phyloP scores from a whole-genome alignment of 2,329 filamentous ascomycete species.

The Aspergillus glaucus region DNA sequence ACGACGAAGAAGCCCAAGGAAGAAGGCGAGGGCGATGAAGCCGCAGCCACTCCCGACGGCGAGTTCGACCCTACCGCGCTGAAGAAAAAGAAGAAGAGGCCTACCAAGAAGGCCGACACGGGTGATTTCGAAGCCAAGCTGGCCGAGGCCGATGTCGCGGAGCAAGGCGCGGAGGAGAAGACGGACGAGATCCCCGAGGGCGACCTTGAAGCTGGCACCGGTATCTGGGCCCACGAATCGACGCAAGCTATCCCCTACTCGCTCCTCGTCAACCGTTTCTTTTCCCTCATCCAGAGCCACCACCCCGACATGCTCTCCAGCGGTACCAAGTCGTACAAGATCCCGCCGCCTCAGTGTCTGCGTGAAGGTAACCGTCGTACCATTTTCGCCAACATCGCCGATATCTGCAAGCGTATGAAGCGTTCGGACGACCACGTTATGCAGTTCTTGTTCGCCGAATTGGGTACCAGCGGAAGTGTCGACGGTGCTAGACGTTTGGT shows the following conservation, averaged over 20 bases:
- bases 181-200: slow-evolving; percentile 56
- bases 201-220: slow-evolving; percentile 80
- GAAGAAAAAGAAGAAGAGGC: slow-evolving; percentile 82
- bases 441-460: slow-evolving; percentile 92
- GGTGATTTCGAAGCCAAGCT: slow-evolving; percentile 64
- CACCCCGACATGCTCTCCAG: slow-evolving; percentile 91
- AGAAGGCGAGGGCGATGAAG: slow-evolving; percentile 45
- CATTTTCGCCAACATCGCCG: slow-evolving; percentile 97
- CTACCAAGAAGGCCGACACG: slow-evolving; percentile 50
- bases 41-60: slow-evolving; percentile 45
- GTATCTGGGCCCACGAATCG: slow-evolving; percentile 81
- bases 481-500: slow-evolving; percentile 88
- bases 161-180: slow-evolving; percentile 54
- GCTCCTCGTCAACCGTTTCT: slow-evolving; percentile 84
- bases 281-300: slow-evolving; percentile 86
- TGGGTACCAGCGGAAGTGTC: slow-evolving; percentile 94
- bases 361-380: slow-evolving; percentile 99
- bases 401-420: slow-evolving; percentile 99
- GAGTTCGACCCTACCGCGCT: slow-evolving; percentile 63
- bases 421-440: slow-evolving; percentile 96
- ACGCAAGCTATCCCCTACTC: slow-evolving; percentile 74
- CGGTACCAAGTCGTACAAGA: slow-evolving; percentile 95
- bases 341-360: slow-evolving; percentile 94
- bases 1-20: slow-evolving; percentile 55
- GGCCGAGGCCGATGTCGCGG: slow-evolving; percentile 53